Evolutionary conservation across 768 basidiomycete genomes (phyloP), one percentile per base, ranked within the genome.

Genomic region (Crepidotus variabilis): DNA sequence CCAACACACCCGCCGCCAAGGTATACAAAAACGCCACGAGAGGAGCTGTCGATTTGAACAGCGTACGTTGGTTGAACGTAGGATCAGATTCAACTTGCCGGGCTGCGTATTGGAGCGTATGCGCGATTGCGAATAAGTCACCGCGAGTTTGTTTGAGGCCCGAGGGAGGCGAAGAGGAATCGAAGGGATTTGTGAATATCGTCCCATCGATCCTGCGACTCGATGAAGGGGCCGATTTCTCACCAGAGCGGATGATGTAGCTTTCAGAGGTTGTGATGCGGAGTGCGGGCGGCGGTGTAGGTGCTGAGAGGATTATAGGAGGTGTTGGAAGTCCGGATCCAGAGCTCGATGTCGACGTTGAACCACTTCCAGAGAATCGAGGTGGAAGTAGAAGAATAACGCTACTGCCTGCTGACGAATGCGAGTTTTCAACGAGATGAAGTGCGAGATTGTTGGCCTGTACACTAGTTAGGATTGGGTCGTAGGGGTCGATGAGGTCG

Each of bases 301-400:
- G 54, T 20, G 54, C 35, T 21, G 54, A 50, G 21, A 55, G 24
- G 11, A 55, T 55, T 32, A 55, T 55, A n/a, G 54, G 54, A 9
- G 54, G 54, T 6, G 28, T 23, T 39, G 54, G 54, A n/a, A 55
- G 13, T 8, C 1, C 34, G 6, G 52, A 47, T 47, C 36, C 9
- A 20, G 5, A 28, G 16, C 22, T 8, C 14, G 33, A 14, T 22
- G 16, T 22, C 14, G 2, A 28, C 28, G 28, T 28, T 8, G 28
- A 28, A 28, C 28, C 28, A 28, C 28, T 28, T 8, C 28, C 28
- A 3, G 28, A 28, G 8, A 28, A 28, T 8, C 28, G 3, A 28
- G 28, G 8, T 4, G 28, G 28, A 4, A 28, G 8, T 3, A 28
- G 28, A 28, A 28, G 28, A 28, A 28, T 28, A 8, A 28, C 28